phyloP scores from a whole-genome alignment of 441 rosid species.

The Erysimum cheiri region DNA sequence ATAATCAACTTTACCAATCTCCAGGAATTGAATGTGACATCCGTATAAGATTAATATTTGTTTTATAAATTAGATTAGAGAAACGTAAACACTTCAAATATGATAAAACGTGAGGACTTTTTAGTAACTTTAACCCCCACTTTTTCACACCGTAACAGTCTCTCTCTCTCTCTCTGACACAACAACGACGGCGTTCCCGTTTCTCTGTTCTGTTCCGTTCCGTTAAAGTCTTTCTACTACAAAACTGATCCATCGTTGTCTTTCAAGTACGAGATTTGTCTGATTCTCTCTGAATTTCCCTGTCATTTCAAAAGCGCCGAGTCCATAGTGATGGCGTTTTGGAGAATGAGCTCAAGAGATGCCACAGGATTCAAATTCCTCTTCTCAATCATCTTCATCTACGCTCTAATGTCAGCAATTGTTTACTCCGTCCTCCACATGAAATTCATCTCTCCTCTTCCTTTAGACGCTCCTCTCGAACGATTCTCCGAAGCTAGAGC shows the following conservation, averaged over 20 bases:
- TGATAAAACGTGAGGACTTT: background rate
- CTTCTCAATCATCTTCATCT: conserved; percentile 57
- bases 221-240: background rate
- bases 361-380: conserved; percentile 68
- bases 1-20: background rate
- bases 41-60: too few relatives aligned
- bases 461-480: conserved; percentile 73
- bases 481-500: conserved; percentile 97
- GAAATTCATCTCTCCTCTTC: conserved; percentile 75
- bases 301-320: background rate
- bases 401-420: conserved; percentile 67
- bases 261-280: conserved; percentile 19
- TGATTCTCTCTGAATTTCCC: background rate
- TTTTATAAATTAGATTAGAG: background rate
- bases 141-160: background rate
- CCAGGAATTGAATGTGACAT: background rate
- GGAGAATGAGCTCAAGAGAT: conserved; percentile 58
- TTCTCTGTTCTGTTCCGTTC: background rate
- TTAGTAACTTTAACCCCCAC: background rate
- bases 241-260: conserved; percentile 28
- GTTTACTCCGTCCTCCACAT: conserved; percentile 66
- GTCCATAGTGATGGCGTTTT: conserved; percentile 50
- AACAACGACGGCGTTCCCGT: background rate
- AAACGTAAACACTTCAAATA: background rate
- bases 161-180: background rate